A percentile compares a stretch with the other conserved stretches of the same genome.
phyloP scores from a whole-genome alignment of 1,284 basidiomycete genomes.

The Inonotus hispidus region DNA sequence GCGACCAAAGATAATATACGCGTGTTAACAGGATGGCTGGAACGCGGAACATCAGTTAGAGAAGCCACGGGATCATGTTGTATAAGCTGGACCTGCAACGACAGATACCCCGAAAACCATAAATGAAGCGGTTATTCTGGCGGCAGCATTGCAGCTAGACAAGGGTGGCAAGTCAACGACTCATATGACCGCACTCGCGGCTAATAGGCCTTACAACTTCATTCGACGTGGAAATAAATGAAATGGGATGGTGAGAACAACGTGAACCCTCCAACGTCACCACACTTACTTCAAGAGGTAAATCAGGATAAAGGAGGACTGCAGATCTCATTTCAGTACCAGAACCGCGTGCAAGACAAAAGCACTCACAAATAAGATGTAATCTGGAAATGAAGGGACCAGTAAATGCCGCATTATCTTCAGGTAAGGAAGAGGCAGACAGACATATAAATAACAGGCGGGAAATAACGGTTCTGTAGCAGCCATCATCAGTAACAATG shows the following conservation, averaged over 20 bases:
- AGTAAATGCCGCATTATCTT: too few species aligned
- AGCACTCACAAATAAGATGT: constrained; percentile 10
- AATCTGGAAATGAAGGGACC: neutral
- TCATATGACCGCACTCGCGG: neutral
- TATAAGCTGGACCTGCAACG: constrained; percentile 11
- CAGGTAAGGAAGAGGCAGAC: neutral
- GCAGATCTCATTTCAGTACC: neutral
- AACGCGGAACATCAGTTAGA: too few species aligned
- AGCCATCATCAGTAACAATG: neutral
- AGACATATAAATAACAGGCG: constrained; percentile 15
- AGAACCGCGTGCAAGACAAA: neutral
- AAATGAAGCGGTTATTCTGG: constrained; percentile 12
- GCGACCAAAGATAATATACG: constrained; percentile 18
- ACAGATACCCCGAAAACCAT: constrained; percentile 13
- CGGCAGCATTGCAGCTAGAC: constrained; percentile 15
- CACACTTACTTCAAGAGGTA: constrained; percentile 14
- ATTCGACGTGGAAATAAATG: neutral
- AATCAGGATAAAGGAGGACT: constrained; percentile 8
- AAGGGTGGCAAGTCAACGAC: neutral
- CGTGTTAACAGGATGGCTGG: constrained; percentile 15
- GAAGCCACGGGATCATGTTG: too few species aligned
- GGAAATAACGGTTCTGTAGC: constrained; percentile 18
- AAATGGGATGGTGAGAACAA: neutral
- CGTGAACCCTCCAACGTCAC: neutral
- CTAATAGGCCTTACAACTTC: neutral